A percentile compares a stretch with the other conserved stretches of the same genome.
Evolutionary conservation across 1,139 yeast species (phyloP).

Genomic region (Hyphopichia buzzinii): DNA sequence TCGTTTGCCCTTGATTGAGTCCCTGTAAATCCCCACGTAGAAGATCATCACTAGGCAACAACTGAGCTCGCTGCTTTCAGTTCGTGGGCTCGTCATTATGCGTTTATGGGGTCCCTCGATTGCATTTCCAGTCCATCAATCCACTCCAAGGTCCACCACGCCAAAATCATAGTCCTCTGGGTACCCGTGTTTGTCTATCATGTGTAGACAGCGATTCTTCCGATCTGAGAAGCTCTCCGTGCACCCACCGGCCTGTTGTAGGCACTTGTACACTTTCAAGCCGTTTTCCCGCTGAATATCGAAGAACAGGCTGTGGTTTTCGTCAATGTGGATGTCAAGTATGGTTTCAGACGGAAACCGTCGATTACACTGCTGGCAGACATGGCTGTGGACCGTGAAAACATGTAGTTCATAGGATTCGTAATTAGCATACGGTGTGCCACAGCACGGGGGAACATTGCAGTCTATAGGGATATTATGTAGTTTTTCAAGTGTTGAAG

Average conservation of each 20-base stretch:
- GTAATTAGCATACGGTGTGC: conserved; percentile 15
- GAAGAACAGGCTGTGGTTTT: conserved; percentile 52
- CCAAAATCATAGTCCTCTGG: conserved; percentile 42
- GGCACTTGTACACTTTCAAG: conserved; percentile 40
- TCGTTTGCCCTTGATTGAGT: too few species aligned
- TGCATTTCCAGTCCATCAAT: too few species aligned
- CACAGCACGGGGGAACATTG: conserved; percentile 13
- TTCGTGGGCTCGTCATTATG: too few species aligned
- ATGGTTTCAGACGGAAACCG: conserved; percentile 39
- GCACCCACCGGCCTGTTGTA: conserved; percentile 29
- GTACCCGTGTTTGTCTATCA: conserved; percentile 49
- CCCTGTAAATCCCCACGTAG: too few species aligned
- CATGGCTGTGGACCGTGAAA: conserved; percentile 18
- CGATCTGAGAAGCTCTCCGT: conserved; percentile 28
- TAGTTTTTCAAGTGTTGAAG: too few species aligned
- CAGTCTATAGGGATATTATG: too few species aligned
- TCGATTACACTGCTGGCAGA: conserved; percentile 42
- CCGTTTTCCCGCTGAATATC: conserved; percentile 35
- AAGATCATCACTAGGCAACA: too few species aligned
- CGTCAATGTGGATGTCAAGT: conserved; percentile 49
- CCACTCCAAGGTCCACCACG: conserved; percentile 34
- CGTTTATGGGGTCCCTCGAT: too few species aligned
- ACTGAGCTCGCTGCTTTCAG: too few species aligned
- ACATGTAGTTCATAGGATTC: conserved; percentile 31
- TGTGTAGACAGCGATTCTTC: conserved; percentile 42